Conservation (phyloP, 2,329 filamentous ascomycete genomes). For the Periconia sp. region DNA sequence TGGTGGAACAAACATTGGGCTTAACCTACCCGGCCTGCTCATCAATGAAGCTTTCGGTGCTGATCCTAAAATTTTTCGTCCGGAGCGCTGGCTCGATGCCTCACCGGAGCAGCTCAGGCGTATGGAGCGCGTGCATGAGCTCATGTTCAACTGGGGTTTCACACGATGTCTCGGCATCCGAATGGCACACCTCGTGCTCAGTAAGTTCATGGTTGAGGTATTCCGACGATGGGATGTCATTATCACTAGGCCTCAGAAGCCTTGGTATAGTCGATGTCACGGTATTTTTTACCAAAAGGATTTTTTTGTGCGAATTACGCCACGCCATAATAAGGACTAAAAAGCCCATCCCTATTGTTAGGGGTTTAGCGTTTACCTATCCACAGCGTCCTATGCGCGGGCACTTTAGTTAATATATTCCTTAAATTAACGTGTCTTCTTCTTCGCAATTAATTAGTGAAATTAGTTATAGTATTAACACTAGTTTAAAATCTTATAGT, state of each 20-base stretch:
- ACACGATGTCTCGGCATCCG: slow-evolving; percentile 16
- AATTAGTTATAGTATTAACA: no score
- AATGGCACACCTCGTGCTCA: slow-evolving; percentile 20
- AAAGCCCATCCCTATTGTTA: no score
- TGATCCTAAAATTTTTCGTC: slow-evolving; percentile 7
- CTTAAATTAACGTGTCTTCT: no score
- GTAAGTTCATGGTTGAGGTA: slow-evolving; percentile 27
- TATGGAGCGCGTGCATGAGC: slow-evolving; percentile 13
- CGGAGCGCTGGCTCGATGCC: slow-evolving; percentile 13
- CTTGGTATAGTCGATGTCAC: slow-evolving; percentile 7
- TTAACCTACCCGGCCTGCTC: neutral
- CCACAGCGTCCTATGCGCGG: no score
- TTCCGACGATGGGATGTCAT: slow-evolving; percentile 6
- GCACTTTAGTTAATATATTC: no score
- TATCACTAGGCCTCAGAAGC: slow-evolving; percentile 1
- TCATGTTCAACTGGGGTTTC: slow-evolving; percentile 20
- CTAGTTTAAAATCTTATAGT: no score
- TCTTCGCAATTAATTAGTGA: no score
- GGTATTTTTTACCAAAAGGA: slow-evolving; percentile 10
- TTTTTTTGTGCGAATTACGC: slow-evolving; percentile 7
- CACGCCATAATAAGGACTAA: no score
- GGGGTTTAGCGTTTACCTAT: no score
- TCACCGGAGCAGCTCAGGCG: slow-evolving; percentile 30
- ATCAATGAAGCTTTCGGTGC: neutral
- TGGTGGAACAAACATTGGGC: slow-evolving; percentile 3